Evolutionary conservation across 1,284 basidiomycete species (phyloP).

Genomic region (Porogramme epimiltina): DNA sequence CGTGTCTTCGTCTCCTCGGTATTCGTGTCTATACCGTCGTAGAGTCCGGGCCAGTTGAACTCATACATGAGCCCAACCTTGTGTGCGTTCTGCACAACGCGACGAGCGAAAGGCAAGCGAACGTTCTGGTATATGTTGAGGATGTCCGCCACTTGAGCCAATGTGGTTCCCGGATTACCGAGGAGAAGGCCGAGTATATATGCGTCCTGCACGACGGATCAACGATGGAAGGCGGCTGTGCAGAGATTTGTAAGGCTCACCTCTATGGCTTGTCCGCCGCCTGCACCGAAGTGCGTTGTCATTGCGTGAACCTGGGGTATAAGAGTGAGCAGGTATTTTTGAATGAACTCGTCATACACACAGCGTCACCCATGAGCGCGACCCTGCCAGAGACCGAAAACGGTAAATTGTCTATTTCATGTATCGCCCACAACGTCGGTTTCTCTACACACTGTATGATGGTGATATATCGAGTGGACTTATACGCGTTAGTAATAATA

Average conservation of each 20-base stretch:
- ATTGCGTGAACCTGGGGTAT: constrained; percentile 39
- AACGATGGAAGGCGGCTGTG: background rate
- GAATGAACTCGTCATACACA: constrained; percentile 12
- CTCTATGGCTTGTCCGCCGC: constrained; percentile 44
- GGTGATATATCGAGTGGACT: background rate
- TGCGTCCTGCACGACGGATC: constrained; percentile 31
- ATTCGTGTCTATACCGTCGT: constrained; percentile 1
- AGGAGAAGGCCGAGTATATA: constrained; percentile 39
- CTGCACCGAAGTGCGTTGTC: constrained; percentile 41
- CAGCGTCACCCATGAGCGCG: constrained; percentile 30
- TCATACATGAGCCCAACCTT: constrained; percentile 25
- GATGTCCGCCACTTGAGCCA: constrained; percentile 6
- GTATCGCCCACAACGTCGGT: constrained; percentile 28
- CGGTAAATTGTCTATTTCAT: constrained; percentile 23
- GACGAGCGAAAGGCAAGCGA: constrained; percentile 21
- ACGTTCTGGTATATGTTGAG: constrained; percentile 22
- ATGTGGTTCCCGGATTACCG: constrained; percentile 21
- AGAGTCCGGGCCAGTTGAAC: constrained; percentile 21
- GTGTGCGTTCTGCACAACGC: constrained; percentile 15
- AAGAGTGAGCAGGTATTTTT: background rate
- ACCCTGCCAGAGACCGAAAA: constrained; percentile 23
- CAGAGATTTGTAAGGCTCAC: constrained; percentile 16
- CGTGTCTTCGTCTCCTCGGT: constrained; percentile 1
- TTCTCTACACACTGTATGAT: constrained; percentile 27
- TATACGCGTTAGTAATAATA: background rate